These are phyloP conservation scores for Spathaspora sp. DNA, from an alignment of 805 yeast species.

Conservation along the genomic window DNA sequence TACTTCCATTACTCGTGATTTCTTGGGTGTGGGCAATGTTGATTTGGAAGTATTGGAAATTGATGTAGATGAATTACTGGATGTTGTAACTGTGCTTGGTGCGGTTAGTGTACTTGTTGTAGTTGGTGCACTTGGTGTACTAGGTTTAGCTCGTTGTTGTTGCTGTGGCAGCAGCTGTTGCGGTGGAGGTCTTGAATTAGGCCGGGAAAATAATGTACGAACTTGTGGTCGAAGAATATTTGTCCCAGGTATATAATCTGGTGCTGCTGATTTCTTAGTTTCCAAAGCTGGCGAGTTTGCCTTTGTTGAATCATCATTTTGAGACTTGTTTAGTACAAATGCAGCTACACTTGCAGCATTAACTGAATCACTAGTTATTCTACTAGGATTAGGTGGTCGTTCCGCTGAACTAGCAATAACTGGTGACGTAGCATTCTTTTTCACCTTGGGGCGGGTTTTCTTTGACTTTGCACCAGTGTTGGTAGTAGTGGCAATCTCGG, in stretches of 20 bases:
- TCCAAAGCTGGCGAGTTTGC: conserved; percentile 10
- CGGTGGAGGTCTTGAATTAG: conserved; percentile 1
- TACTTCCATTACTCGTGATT: conserved; percentile 30
- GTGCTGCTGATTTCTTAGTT: conserved; percentile 15
- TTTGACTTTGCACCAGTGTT: conserved; percentile 6
- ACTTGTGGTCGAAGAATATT: conserved; percentile 52
- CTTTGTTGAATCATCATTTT: conserved; percentile 21
- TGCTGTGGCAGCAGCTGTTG: background rate
- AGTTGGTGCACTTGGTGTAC: background rate
- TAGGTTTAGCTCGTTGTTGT: background rate
- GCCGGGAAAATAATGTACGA: conserved; percentile 21
- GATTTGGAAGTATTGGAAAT: background rate
- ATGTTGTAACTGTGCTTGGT: too few relatives aligned
- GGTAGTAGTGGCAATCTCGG: conserved; percentile 25
- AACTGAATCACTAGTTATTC: conserved; percentile 10
- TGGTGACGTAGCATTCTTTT: background rate
- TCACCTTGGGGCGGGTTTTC: conserved; percentile 3
- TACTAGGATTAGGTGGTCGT: background rate
- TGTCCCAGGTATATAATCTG: conserved; percentile 58
- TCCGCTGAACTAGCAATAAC: background rate
- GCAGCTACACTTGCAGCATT: conserved; percentile 41
- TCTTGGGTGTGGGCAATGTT: background rate
- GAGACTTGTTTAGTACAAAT: conserved; percentile 29
- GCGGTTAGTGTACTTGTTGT: background rate
- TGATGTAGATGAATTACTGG: background rate